Base-by-base conservation (phyloP, 257 asterid species). In the Fraxinus pennsylvanica region DNA sequence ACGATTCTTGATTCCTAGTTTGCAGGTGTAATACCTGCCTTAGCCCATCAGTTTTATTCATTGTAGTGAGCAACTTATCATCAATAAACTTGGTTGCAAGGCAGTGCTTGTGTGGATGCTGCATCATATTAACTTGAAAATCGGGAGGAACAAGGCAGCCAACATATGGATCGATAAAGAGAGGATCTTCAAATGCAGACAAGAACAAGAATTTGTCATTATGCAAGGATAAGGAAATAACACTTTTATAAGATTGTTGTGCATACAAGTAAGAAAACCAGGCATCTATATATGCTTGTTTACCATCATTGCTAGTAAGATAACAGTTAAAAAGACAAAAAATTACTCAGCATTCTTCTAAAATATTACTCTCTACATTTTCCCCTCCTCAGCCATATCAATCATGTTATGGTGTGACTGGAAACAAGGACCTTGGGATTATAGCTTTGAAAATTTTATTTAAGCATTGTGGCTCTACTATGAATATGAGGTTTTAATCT, bases 101-200 rank as follows among this genome's bases (percentile, higher is more conserved):
- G 87, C 97, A 92, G 86, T 94, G 91, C 7, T 81, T 63, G 78
- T 89, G 89, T 81, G 83, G 75, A 35, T 14, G 78, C 68, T 74
- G 88, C 65, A 76, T 79, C 82, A 45, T 69, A 45, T 89, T 84
- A 74, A 82, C 57, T 76, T 71, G 77, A 72, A 68, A 65, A 69
- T 80, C 78, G 50, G 81, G 74, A 57, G 88, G 87, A 77, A 90
- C 75, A 85, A 94, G 88, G 85, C 97, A 94, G 70, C 83, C 89
- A 78, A 89, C 85, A 82, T 94, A 90, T 17, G 96, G 97, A 72
- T 94, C 97, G 17, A 86, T 79, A 80, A 92, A 82, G 38, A 94
- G 83, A 72, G 97, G 96, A 82, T 90, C 97, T 92, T 87, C 88
- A 61, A 39, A 76, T 30, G 71, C 72, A 59, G 67, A 4, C 32